Evolutionary conservation across 306 rosid species (phyloP).

Genomic region (Begonia peltatifolia): DNA sequence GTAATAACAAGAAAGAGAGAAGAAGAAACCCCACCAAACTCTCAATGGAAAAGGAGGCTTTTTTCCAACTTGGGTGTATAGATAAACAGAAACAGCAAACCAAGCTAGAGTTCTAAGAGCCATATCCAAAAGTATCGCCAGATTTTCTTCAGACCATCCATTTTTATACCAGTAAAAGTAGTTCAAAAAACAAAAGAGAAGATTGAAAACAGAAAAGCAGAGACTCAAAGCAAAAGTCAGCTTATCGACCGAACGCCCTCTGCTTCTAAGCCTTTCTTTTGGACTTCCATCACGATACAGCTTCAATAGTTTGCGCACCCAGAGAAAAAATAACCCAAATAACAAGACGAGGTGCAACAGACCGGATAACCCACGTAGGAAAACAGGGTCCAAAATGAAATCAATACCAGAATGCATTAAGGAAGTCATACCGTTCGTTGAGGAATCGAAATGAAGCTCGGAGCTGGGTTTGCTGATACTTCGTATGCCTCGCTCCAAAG

Average conservation of each 20-base stretch:
- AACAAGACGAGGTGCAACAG: constrained; percentile 29
- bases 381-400: constrained; percentile 27
- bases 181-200: constrained; percentile 25
- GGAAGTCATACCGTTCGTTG: constrained; percentile 8
- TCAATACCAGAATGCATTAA: constrained; percentile 12
- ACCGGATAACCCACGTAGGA: constrained; percentile 33
- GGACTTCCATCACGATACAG: constrained; percentile 11
- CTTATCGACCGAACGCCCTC: constrained; percentile 11
- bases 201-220: constrained; percentile 20
- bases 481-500: neutral
- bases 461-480: constrained; percentile 5
- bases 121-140: constrained; percentile 30
- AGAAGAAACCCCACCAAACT: constrained; percentile 43
- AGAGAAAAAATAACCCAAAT: constrained; percentile 18
- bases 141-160: constrained; percentile 23
- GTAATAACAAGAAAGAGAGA: constrained; percentile 30
- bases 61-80: constrained; percentile 14
- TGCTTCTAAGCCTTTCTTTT: constrained; percentile 10
- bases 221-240: constrained; percentile 13
- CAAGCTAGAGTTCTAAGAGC: constrained; percentile 29
- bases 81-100: constrained; percentile 28
- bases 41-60: constrained; percentile 25
- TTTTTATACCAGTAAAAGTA: constrained; percentile 32
- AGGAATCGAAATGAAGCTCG: constrained; percentile 7
- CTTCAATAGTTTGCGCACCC: constrained; percentile 26